Evolutionary conservation across 2,329 filamentous ascomycete genomes (phyloP), one percentile per base, ranked within the genome.

Genomic region (Anisogramma anomala): DNA sequence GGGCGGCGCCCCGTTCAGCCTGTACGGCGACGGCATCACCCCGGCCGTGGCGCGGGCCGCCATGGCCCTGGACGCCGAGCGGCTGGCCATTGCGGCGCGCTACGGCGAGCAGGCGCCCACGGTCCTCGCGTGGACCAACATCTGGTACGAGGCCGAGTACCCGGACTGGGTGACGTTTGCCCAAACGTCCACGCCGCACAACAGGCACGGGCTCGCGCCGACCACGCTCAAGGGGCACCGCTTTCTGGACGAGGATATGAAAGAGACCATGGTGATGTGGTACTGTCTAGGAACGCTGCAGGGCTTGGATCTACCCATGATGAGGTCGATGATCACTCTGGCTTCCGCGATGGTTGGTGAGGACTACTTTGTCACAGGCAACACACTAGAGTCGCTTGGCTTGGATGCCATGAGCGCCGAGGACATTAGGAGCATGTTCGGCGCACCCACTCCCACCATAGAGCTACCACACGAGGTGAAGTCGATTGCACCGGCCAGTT

Each of bases 161-260:
- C 38, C 38, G 13, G 32, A 41, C 23, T 41, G 38, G 38, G 38
- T 41, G 23, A 35, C 38, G 5, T 41, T 41, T 22, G 38, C 38
- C 3, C 32, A 23, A 18, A 28, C 15, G 9, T 41, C 38, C 1
- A 20, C 22, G 32, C 38, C 38, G 5, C 38, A 41, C 17, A 41
- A 41, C 32, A 41, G 35, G 25, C 38, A 41, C 25, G 38, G 38
- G 1, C 38, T 41, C 11, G 38, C 38, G 9, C 38, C 38, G 4
- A 34, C 38, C 8, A 41, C 8, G 13, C 32, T 41, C 3, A 27
- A 35, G 3, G 38, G 38, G 3, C 32, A 34, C 3, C 32, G 38
- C 11, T 41, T 35, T 17, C 17, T 41, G 25, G 38, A 41, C 17
- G 38, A 41, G 18, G 38, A 41, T 9, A 41, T 41, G 38, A 41